Evolutionary conservation across 2,329 filamentous ascomycete genomes (phyloP), one percentile per base, ranked within the genome.

Genomic region (Xylogone sp.): DNA sequence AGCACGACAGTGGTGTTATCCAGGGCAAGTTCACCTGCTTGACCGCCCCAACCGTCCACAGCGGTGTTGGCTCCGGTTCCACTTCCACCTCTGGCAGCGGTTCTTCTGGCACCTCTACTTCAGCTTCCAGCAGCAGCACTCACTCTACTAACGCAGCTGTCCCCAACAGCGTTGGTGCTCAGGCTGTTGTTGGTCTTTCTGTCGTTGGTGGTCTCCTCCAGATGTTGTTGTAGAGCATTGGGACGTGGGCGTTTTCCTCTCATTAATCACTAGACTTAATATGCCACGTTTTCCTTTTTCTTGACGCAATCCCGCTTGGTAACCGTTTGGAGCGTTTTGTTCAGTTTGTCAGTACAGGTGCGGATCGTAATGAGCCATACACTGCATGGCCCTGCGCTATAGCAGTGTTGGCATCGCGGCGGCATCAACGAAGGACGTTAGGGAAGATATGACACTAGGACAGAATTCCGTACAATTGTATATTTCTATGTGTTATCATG

Each of bases 21-120:
- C 69, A 71, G 55, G 77, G 77, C 54, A 68, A 62, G 21, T 76
- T 70, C 66, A 68, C 63, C 24, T 81, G 77, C 67, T 59, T 68
- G 48, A 57, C 58, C 21, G 59, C 56, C 27, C 55, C 54, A 31
- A 52, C 62, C 52, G 60, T 59, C 21, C 49, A 55, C 29, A 54
- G 53, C 24, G 46, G 53, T 19, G 50, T 50, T 42, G 65, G 49
- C 60, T 61, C 54, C 61, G 63, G 48, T 43, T 56, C 52, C n/a
- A n/a, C n/a, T 59, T 73, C 65, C 69, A 72, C 46, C 65, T 62
- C 53, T 64, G 64, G 59, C 52, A 62, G 54, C 43, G 51, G 56
- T 50, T 60, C 62, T 49, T 52, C 53, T 56, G 50, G 58, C 48
- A 54, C 58, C 49, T 52, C 61, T 48, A 58, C 65, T 53, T 68